phyloP scores from a whole-genome alignment of 23 red algal genomes.

The Pyropia haitanensis region DNA sequence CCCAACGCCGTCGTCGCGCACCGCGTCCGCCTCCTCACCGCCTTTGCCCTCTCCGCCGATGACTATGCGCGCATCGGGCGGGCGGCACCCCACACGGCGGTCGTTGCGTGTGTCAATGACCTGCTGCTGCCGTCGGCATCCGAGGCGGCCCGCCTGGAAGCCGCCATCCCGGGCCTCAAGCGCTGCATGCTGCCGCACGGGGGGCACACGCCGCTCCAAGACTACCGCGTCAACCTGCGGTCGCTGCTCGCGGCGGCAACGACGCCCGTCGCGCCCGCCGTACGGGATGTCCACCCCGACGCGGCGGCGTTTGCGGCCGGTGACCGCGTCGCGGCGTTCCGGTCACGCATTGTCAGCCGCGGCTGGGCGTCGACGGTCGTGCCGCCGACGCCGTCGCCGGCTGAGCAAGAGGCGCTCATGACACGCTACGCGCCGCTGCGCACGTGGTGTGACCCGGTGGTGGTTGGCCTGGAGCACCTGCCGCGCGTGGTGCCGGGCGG shows the following conservation, averaged over 20 bases:
- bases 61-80: constrained; percentile 5
- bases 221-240: constrained; percentile 27
- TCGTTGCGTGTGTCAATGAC: constrained; percentile 46
- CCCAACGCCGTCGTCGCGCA: constrained; percentile 29
- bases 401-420: too few relatives aligned
- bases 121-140: constrained; percentile 44
- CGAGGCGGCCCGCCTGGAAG: constrained; percentile 20
- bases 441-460: constrained; percentile 28
- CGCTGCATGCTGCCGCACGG: constrained; percentile 32
- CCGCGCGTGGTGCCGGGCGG: not conserved
- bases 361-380: too few relatives aligned
- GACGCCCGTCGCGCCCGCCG: not conserved
- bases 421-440: too few relatives aligned
- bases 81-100: constrained; percentile 7
- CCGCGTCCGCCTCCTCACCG: constrained; percentile 27
- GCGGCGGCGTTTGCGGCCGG: too few relatives aligned
- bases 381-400: too few relatives aligned
- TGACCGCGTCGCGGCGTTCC: too few relatives aligned
- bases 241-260: not conserved
- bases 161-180: constrained; percentile 27
- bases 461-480: constrained; percentile 64
- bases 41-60: constrained; percentile 1
- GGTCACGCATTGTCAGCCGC: too few relatives aligned
- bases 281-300: too few relatives aligned
- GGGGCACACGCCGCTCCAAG: constrained; percentile 29